phyloP scores from a whole-genome alignment of 805 yeast species.

The Grigorovia humatica region DNA sequence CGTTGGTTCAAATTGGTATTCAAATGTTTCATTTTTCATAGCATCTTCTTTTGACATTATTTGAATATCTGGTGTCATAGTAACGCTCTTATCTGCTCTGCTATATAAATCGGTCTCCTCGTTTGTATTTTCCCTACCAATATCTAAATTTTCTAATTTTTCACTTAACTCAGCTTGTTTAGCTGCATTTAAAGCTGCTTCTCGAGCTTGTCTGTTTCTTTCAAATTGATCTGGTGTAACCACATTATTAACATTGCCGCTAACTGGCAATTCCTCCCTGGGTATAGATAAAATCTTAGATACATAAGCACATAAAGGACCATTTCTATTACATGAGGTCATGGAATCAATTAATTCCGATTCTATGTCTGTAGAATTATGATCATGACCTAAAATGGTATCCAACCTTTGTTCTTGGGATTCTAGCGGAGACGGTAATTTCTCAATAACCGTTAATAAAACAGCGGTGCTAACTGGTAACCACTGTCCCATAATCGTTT shows the following conservation, averaged over 20 bases:
- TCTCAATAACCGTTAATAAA: constrained; percentile 72
- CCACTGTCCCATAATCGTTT: constrained; percentile 81
- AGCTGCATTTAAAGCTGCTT: constrained; percentile 58
- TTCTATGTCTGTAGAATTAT: constrained; percentile 33
- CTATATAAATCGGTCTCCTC: constrained; percentile 13
- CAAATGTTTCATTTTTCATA: constrained; percentile 6
- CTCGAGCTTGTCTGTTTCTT: constrained; percentile 53
- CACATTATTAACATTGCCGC: constrained; percentile 27
- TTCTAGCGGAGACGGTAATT: constrained; percentile 68
- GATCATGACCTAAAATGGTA: constrained; percentile 40
- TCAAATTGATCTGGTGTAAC: constrained; percentile 50
- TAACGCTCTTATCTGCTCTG: constrained; percentile 19
- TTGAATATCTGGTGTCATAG: constrained; percentile 18
- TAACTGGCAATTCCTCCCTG: constrained; percentile 62
- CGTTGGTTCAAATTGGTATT: constrained; percentile 16
- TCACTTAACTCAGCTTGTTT: constrained; percentile 37
- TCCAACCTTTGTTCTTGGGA: constrained; percentile 71
- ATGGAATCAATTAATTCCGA: constrained; percentile 43
- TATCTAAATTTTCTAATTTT: constrained; percentile 12
- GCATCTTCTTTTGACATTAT: constrained; percentile 1
- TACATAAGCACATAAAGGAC: constrained; percentile 66
- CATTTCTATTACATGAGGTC: constrained; percentile 53
- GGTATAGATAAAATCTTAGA: constrained; percentile 87
- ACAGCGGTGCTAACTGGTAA: constrained; percentile 84
- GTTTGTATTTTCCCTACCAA: not conserved